Evolutionary conservation across 2,329 filamentous ascomycete species (phyloP).

Genomic region (Teratosphaeria gauchensis): DNA sequence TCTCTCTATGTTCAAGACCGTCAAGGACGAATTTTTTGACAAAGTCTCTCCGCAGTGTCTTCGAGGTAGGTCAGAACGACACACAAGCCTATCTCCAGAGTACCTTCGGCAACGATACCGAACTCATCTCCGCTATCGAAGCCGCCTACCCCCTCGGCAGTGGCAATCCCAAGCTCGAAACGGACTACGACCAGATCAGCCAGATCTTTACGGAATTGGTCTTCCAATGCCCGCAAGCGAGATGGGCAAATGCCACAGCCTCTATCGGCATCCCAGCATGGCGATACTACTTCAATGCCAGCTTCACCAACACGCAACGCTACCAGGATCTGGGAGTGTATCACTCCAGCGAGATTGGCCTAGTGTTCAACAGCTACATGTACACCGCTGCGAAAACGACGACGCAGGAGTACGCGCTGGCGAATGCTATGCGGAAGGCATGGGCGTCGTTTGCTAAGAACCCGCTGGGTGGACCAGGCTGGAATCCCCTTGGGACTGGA

Average conservation of each 20-base stretch:
- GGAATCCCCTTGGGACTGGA: conserved; percentile 23
- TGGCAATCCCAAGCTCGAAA: conserved; percentile 10
- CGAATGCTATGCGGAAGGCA: conserved; percentile 20
- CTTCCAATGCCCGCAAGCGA: conserved; percentile 22
- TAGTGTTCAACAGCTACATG: conserved; percentile 25
- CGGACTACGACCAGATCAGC: conserved; percentile 19
- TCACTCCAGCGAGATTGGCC: conserved; percentile 25
- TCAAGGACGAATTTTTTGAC: conserved; percentile 16
- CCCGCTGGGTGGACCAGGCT: conserved; percentile 27
- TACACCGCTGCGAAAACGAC: conserved; percentile 18
- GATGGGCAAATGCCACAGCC: conserved; percentile 21
- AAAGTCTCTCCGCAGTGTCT: too few species aligned
- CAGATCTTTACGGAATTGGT: conserved; percentile 20
- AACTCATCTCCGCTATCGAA: conserved; percentile 14
- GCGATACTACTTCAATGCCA: conserved; percentile 30
- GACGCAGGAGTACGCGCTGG: conserved; percentile 24
- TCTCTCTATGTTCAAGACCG: neutral
- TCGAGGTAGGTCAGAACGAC: too few species aligned
- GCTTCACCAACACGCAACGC: conserved; percentile 24
- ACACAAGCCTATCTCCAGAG: conserved; percentile 7
- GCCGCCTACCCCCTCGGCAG: conserved; percentile 18
- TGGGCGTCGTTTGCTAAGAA: conserved; percentile 31
- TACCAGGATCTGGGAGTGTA: conserved; percentile 25
- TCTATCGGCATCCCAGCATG: conserved; percentile 24
- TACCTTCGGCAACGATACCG: conserved; percentile 9